These are phyloP conservation scores for Pseudocercospora fijiensis DNA, from an alignment of 2,329 filamentous ascomycete genomes.

Conservation along the genomic window DNA sequence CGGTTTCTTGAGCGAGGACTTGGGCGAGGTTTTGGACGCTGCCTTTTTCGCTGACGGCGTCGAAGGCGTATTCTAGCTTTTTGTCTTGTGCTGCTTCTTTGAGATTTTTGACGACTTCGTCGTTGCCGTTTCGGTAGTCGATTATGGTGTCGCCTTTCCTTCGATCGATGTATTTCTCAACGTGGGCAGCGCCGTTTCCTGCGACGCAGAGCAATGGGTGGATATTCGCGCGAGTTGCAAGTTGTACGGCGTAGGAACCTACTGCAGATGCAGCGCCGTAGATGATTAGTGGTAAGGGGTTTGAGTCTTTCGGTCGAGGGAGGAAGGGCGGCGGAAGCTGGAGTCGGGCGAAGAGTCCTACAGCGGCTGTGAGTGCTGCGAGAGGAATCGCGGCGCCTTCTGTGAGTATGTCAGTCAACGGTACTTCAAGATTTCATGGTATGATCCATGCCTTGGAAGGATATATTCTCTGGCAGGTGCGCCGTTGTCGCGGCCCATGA, in stretches of 20 bases:
- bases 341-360: conserved; percentile 49
- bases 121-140: conserved; percentile 55
- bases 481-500: conserved; percentile 58
- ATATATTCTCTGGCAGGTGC: conserved; percentile 50
- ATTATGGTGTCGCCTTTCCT: conserved; percentile 58
- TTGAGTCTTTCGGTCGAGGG: conserved; percentile 21
- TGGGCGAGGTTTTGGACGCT: conserved; percentile 42
- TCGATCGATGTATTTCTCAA: conserved; percentile 54
- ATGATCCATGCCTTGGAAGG: conserved; percentile 52
- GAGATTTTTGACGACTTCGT: conserved; percentile 35
- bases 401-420: conserved; percentile 15
- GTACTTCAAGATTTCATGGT: background rate
- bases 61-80: conserved; percentile 35
- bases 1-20: conserved; percentile 38
- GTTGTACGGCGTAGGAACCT: conserved; percentile 59
- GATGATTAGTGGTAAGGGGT: conserved; percentile 42
- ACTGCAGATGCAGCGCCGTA: conserved; percentile 57
- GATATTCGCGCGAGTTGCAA: conserved; percentile 54
- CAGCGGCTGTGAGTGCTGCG: conserved; percentile 48
- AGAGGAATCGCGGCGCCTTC: conserved; percentile 49
- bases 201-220: conserved; percentile 63
- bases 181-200: conserved; percentile 53
- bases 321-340: conserved; percentile 45
- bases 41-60: conserved; percentile 36
- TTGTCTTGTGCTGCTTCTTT: conserved; percentile 30